These are phyloP conservation scores for Pestalotiopsis fici DNA, from an alignment of 2,329 filamentous ascomycete genomes.

Conservation along the genomic window DNA sequence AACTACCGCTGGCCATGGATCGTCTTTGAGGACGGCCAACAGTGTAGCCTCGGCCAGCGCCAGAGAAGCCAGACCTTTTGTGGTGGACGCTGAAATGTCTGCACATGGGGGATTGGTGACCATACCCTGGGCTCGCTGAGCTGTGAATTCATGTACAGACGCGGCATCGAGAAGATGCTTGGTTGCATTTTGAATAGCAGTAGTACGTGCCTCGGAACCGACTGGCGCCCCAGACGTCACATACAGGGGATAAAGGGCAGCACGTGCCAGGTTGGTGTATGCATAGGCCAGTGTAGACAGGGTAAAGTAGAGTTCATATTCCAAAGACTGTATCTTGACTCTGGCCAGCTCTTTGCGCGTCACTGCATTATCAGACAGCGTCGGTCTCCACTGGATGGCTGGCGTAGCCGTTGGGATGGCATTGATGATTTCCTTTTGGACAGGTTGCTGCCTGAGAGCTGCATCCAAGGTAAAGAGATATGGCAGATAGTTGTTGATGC, in stretches of 20 bases:
- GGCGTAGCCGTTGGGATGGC: slow-evolving; percentile 63
- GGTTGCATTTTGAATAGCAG: slow-evolving; percentile 72
- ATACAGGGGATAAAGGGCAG: slow-evolving; percentile 73
- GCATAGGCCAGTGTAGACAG: slow-evolving; percentile 77
- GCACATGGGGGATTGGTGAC: slow-evolving; percentile 44
- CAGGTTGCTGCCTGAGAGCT: slow-evolving; percentile 61
- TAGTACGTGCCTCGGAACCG: slow-evolving; percentile 65
- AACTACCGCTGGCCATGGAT: slow-evolving; percentile 84
- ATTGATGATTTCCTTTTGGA: slow-evolving; percentile 62
- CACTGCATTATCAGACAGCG: slow-evolving; percentile 66
- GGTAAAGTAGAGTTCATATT: slow-evolving; percentile 81
- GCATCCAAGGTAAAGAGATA: slow-evolving; percentile 79
- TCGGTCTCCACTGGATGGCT: slow-evolving; percentile 82
- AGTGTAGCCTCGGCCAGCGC: slow-evolving; percentile 87
- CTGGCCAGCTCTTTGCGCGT: slow-evolving; percentile 66
- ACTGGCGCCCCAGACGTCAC: slow-evolving; percentile 62
- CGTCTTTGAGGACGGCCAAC: slow-evolving; percentile 88
- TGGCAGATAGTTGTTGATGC: slow-evolving; percentile 77
- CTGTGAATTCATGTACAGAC: slow-evolving; percentile 74
- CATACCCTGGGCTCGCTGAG: slow-evolving; percentile 52
- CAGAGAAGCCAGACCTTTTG: slow-evolving; percentile 62
- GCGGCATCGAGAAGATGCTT: slow-evolving; percentile 77
- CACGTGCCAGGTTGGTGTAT: slow-evolving; percentile 71
- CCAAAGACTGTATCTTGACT: slow-evolving; percentile 71
- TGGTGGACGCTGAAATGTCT: slow-evolving; percentile 54